Conservation (phyloP, 2,329 filamentous ascomycete species). For the Ophiocordyceps sinensis region DNA sequence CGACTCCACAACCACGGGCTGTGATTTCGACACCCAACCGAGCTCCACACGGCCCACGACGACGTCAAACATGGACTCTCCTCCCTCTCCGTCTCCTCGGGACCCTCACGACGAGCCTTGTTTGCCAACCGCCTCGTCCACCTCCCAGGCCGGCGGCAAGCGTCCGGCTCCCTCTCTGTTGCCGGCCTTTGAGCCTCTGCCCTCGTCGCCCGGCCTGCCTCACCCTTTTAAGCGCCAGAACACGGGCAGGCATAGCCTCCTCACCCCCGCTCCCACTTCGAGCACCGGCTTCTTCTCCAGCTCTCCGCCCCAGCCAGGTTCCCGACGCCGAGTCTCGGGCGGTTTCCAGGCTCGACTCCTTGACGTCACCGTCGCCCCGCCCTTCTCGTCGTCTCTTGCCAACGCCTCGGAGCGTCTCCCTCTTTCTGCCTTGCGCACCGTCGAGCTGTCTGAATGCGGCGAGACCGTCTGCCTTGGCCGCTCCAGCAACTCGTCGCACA, state of each 20-base stretch:
- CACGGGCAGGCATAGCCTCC: slow-evolving; percentile 50
- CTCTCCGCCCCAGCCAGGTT: slow-evolving; percentile 52
- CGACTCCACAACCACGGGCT: not conserved
- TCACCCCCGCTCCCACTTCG: slow-evolving; percentile 86
- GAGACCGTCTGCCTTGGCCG: slow-evolving; percentile 77
- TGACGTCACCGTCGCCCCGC: not conserved
- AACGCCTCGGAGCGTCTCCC: slow-evolving; percentile 59
- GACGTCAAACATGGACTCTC: not conserved
- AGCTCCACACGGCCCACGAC: not conserved
- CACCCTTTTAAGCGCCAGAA: slow-evolving; percentile 55
- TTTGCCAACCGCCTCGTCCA: slow-evolving; percentile 13
- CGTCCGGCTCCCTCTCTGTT: slow-evolving; percentile 53
- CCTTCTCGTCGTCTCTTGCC: not conserved
- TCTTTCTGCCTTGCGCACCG: slow-evolving; percentile 65
- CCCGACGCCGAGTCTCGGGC: slow-evolving; percentile 29
- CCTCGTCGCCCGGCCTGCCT: slow-evolving; percentile 62
- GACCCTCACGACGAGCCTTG: slow-evolving; percentile 12
- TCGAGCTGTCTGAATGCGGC: slow-evolving; percentile 69
- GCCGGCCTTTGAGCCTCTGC: slow-evolving; percentile 65
- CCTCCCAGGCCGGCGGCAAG: slow-evolving; percentile 34
- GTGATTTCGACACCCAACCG: not conserved
- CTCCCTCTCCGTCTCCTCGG: not conserved
- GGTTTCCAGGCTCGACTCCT: not conserved
- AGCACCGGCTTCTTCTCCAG: slow-evolving; percentile 84
- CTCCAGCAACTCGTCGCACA: slow-evolving; percentile 90